Conservation (phyloP, 2,329 filamentous ascomycete genomes). For the Fusarium beomiforme region DNA sequence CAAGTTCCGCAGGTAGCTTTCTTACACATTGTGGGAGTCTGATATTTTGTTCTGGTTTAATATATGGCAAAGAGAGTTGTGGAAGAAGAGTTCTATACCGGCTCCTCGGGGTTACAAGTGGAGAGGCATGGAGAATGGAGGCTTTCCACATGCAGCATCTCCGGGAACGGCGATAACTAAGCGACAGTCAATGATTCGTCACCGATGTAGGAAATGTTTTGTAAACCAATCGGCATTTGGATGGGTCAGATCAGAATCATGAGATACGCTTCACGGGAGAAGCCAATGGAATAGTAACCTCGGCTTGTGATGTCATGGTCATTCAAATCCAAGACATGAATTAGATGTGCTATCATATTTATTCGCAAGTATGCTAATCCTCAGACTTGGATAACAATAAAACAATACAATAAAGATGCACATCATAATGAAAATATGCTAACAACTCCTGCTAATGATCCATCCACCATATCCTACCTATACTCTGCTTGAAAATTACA, state of each 20-base stretch:
- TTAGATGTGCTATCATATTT: not conserved
- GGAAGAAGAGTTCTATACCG: not conserved
- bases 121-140: constrained; percentile 3
- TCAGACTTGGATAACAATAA: not conserved
- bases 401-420: not conserved
- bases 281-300: not conserved
- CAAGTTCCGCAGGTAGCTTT: constrained; percentile 70
- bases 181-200: constrained; percentile 18
- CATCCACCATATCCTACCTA: not conserved
- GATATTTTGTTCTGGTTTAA: not conserved
- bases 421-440: not conserved
- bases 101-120: constrained; percentile 2
- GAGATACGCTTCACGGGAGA: not conserved
- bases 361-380: too few relatives aligned
- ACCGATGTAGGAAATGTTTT: not conserved
- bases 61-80: not conserved
- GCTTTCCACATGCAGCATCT: constrained; percentile 21
- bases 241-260: not conserved
- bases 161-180: constrained; percentile 21
- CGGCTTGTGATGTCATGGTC: constrained; percentile 15
- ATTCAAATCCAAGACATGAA: not conserved
- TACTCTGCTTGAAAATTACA: not conserved
- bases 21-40: constrained; percentile 66
- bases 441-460: not conserved
- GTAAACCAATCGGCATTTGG: not conserved